Conservation (phyloP, 108 stramenopile species). For the Seminavis robusta region DNA sequence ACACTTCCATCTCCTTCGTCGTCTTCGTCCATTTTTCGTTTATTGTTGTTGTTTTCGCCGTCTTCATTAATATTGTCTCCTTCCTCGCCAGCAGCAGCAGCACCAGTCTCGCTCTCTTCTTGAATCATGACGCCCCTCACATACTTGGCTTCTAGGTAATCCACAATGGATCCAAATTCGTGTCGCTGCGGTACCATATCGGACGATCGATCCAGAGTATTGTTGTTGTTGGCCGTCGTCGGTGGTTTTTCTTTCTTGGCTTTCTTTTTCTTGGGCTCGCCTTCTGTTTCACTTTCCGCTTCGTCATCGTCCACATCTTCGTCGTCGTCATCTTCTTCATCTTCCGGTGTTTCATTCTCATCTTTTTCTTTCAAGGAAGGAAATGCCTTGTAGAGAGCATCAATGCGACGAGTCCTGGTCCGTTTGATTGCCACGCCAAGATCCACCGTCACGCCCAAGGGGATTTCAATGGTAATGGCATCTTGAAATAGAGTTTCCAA, state of each 20-base stretch:
- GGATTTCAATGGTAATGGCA: constrained; percentile 63
- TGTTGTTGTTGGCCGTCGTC: constrained; percentile 10
- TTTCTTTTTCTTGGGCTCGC: constrained; percentile 11
- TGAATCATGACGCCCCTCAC: constrained; percentile 75
- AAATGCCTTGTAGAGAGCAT: constrained; percentile 36
- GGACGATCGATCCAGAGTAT: too few species aligned
- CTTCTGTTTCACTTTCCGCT: not conserved
- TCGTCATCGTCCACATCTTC: constrained; percentile 19
- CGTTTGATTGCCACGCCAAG: constrained; percentile 66
- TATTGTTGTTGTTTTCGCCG: too few species aligned
- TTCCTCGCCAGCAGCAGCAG: constrained; percentile 13
- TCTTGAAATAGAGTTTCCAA: constrained; percentile 60
- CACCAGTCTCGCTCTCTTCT: constrained; percentile 14
- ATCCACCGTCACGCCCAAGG: constrained; percentile 74
- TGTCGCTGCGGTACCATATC: constrained; percentile 38
- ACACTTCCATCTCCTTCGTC: constrained; percentile 63
- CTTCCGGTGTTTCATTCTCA: not conserved
- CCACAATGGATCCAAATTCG: constrained; percentile 64
- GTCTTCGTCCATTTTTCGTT: constrained; percentile 28
- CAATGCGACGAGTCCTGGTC: constrained; percentile 54
- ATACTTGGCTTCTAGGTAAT: constrained; percentile 89
- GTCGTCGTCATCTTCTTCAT: constrained; percentile 9
- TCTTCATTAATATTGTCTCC: constrained; percentile 13
- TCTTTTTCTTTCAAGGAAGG: constrained; percentile 22
- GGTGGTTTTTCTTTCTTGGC: constrained; percentile 22